Evolutionary conservation across 2,329 filamentous ascomycete genomes (phyloP), one percentile per base, ranked within the genome.

Genomic region (Xylogone sp.): DNA sequence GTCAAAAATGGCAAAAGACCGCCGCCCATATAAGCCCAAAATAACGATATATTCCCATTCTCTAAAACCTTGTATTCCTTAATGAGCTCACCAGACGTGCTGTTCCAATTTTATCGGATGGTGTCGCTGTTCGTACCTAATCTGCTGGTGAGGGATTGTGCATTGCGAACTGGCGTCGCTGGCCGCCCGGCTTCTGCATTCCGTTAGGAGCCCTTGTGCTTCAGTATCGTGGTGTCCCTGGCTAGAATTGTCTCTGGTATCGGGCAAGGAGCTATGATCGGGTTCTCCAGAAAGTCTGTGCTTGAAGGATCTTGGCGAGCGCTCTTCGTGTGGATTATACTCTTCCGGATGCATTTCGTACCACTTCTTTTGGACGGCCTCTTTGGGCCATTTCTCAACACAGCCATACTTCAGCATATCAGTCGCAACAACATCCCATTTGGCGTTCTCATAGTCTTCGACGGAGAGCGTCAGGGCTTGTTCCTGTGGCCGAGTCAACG

Each of bases 341-440:
- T 49, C 31, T 7, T 50, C 22, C 6, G 48, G 51, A 45, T 62
- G 58, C 42, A 67, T 53, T 50, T 68, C 65, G 21, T 61, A 59
- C 60, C 61, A 69, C 42, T 68, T 69, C 49, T 60, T 64, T 51
- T 67, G 61, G 7, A 64, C 62, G 3, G 63, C 62, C 27, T 63
- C 62, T n/a, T 60, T 61, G 2, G 65, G 63, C 57, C 68, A 69
- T 50, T 64, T 65, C 42, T 65, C 60, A 34, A 59, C 56, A 42
- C 61, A 60, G 16, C 65, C 67, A 55, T 65, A 57, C 45, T 63
- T 65, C 12, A 61, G 46, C 66, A 69, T 69, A 21, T 59, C 58
- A 49, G 57, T 57, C 4, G 65, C 59, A 22, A 69, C 62, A 22
- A 58, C 51, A 16, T 65, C 61, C 65, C 65, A 69, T 45, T 64